Conservation (phyloP, 2,329 filamentous ascomycete species). For the Arthrobotrys musiformis region DNA sequence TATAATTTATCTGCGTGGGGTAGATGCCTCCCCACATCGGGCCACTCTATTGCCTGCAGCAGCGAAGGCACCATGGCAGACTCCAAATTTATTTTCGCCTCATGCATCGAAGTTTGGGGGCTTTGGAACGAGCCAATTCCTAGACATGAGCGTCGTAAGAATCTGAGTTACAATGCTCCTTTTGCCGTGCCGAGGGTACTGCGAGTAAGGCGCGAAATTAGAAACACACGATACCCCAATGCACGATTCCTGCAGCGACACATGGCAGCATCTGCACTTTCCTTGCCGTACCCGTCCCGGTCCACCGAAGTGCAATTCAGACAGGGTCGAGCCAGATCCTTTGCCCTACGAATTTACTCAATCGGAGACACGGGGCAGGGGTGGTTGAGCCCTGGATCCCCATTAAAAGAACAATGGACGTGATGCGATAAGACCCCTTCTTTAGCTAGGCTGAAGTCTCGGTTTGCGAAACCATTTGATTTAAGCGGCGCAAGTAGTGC, state of each 20-base stretch:
- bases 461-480: slow-evolving; percentile 40
- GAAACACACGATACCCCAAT: slow-evolving; percentile 40
- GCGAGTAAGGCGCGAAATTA: slow-evolving; percentile 41
- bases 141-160: slow-evolving; percentile 26
- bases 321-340: slow-evolving; percentile 37
- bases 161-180: slow-evolving; percentile 15
- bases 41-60: slow-evolving; percentile 19
- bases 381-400: slow-evolving; percentile 32
- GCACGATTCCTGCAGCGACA: slow-evolving; percentile 55
- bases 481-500: slow-evolving; percentile 42
- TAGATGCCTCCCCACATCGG: slow-evolving; percentile 34
- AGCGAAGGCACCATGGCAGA: slow-evolving; percentile 14
- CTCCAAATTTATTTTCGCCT: slow-evolving; percentile 26
- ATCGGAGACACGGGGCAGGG: slow-evolving; percentile 41
- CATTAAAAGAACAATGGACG: slow-evolving; percentile 30
- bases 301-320: slow-evolving; percentile 43
- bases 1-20: slow-evolving; percentile 28
- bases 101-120: slow-evolving; percentile 28
- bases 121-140: slow-evolving; percentile 3
- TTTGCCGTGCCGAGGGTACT: slow-evolving; percentile 15
- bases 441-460: slow-evolving; percentile 51
- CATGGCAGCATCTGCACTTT: slow-evolving; percentile 54
- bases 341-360: slow-evolving; percentile 39
- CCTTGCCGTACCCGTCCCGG: slow-evolving; percentile 49
- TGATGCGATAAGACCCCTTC: slow-evolving; percentile 50